Evolutionary conservation across 148 eudicot genomes (phyloP).

Genomic region (Persicaria tinctoria): DNA sequence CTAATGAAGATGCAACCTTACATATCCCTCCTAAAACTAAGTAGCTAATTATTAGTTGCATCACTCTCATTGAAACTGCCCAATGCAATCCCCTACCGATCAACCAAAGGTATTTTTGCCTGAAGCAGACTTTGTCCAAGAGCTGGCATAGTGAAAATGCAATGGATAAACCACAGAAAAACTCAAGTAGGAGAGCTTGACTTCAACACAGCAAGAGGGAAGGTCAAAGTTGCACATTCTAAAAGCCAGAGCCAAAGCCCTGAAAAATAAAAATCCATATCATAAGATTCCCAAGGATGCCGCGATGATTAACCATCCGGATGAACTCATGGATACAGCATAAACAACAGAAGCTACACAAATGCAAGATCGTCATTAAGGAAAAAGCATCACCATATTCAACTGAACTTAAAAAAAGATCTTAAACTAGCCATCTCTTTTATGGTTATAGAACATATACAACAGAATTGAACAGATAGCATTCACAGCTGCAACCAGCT

Average conservation of each 20-base stretch:
- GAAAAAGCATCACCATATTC: background rate
- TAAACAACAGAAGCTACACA: background rate
- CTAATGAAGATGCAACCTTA: background rate
- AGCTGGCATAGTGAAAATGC: background rate
- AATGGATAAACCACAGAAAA: slow-evolving; percentile 7
- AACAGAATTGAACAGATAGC: background rate
- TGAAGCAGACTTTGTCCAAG: background rate
- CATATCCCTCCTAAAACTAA: background rate
- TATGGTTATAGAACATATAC: background rate
- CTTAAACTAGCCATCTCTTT: background rate
- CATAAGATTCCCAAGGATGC: background rate
- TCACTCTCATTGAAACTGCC: background rate
- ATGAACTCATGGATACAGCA: background rate
- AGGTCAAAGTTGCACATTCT: slow-evolving; percentile 11
- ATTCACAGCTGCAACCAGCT: slow-evolving; percentile 2
- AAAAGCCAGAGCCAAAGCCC: slow-evolving; percentile 7
- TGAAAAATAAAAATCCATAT: slow-evolving; percentile 4
- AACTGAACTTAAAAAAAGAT: background rate
- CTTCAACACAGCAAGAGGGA: slow-evolving; percentile 9
- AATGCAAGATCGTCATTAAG: background rate
- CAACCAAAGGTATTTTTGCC: slow-evolving; percentile 1
- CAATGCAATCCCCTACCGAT: background rate
- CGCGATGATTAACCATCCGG: background rate
- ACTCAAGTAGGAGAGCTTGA: background rate
- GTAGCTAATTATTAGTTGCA: slow-evolving; percentile 2